phyloP scores from a whole-genome alignment of 306 rosid species.

The Trichosanthes truncata region DNA sequence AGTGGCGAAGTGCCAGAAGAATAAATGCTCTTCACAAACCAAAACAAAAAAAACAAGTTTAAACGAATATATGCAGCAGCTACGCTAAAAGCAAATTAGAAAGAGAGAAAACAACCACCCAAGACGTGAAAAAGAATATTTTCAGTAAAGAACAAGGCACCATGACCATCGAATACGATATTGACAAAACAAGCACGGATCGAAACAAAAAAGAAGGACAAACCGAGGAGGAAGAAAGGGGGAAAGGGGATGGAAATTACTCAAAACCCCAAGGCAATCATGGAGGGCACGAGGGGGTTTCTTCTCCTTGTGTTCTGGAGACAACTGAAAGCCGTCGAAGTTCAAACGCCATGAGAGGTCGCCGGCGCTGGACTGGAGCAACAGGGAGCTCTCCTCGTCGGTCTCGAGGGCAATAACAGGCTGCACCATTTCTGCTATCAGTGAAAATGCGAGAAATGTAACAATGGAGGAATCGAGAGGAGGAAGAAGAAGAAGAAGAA shows the following conservation, averaged over 20 bases:
- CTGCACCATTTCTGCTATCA: constrained; percentile 33
- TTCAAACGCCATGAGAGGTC: constrained; percentile 86
- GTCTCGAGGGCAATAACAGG: constrained; percentile 14
- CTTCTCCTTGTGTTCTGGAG: constrained; percentile 41
- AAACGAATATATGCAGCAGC: constrained; percentile 6
- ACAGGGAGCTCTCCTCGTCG: constrained; percentile 55
- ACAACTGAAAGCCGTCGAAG: constrained; percentile 53
- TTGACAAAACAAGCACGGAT: not conserved
- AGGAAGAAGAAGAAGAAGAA: not conserved
- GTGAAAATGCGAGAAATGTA: not conserved
- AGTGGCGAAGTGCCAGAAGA: constrained; percentile 4
- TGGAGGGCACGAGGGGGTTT: constrained; percentile 55
- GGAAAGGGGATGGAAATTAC: constrained; percentile 20
- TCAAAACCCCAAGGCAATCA: constrained; percentile 69
- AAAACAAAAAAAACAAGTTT: not conserved
- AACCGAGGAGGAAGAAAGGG: not conserved
- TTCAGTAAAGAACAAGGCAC: constrained; percentile 11
- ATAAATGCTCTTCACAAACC: not conserved
- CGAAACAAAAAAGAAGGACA: not conserved
- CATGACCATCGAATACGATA: not conserved
- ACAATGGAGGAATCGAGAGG: not conserved
- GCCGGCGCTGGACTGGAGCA: constrained; percentile 33
- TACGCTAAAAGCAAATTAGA: constrained; percentile 1
- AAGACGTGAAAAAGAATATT: not conserved
- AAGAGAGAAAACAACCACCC: not conserved